Conservation (phyloP, 192 early-diverging fungal species). For the Podila horticola region DNA sequence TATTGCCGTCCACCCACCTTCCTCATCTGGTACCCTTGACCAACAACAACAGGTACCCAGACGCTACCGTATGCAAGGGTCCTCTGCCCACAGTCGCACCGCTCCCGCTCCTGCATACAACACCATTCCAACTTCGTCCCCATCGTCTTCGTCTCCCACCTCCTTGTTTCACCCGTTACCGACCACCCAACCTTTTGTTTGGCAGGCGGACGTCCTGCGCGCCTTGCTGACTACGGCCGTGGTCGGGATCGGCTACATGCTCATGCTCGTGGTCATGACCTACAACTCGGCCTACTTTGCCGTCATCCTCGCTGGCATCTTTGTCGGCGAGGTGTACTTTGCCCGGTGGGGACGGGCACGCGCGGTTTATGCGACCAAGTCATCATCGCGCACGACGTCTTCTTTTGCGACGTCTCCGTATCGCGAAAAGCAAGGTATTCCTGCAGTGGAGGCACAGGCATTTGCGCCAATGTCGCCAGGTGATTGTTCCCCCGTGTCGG, state of each 20-base stretch:
- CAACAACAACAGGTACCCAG: no score
- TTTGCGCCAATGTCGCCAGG: background rate
- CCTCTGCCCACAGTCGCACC: background rate
- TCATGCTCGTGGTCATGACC: slow-evolving; percentile 67
- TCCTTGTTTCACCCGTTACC: slow-evolving; percentile 26
- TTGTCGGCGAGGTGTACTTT: slow-evolving; percentile 64
- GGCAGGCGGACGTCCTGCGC: slow-evolving; percentile 56
- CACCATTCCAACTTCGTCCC: background rate
- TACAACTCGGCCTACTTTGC: slow-evolving; percentile 62
- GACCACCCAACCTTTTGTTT: slow-evolving; percentile 53
- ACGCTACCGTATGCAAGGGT: no score
- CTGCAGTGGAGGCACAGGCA: background rate
- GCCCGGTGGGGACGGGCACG: slow-evolving; percentile 53
- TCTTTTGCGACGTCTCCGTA: background rate
- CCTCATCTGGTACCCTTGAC: no score
- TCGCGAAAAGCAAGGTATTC: no score
- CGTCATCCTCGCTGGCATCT: slow-evolving; percentile 56
- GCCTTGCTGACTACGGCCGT: slow-evolving; percentile 51
- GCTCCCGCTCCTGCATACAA: background rate
- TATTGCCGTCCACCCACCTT: no score
- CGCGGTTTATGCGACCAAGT: slow-evolving; percentile 16
- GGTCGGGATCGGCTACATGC: slow-evolving; percentile 54
- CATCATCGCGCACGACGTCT: background rate
- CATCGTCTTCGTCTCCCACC: background rate
- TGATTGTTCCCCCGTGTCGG: no score